Base-by-base conservation (phyloP, 345 rosid species). In the Acer negundo region DNA sequence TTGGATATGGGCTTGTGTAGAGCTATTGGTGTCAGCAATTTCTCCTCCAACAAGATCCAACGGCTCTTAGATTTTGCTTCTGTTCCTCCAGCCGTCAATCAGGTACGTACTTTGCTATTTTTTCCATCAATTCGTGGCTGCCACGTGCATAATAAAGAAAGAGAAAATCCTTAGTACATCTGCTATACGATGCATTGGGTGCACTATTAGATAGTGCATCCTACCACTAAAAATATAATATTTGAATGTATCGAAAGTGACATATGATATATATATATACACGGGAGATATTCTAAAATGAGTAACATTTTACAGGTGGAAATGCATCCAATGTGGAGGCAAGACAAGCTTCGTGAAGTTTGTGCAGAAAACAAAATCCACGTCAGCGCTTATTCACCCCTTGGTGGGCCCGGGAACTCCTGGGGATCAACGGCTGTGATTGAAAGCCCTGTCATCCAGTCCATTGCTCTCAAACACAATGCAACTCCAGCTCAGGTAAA, bases 261-360 rank as follows among this genome's bases (percentile, higher is more conserved):
- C 31, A 28, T 28, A n/a, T n/a, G n/a, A n/a, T n/a, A n/a, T n/a
- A n/a, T n/a, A n/a, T n/a, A n/a, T n/a, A n/a, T n/a, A n/a, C n/a
- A n/a, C n/a, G n/a, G n/a, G n/a, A n/a, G n/a, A n/a, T n/a, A n/a
- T n/a, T n/a, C n/a, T n/a, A 28, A 35, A 35, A 35, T 6, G 35
- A 1, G 46, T 42, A 10, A 47, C 13, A 20, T 4, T 13, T 72
- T 40, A 13, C 73, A 94, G 98, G 97, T 93, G 84, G 98, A 94
- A 82, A 94, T 93, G 98, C 98, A 94, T 83, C 97, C 97, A 10
- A 83, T 85, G 89, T 93, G 98, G 98, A 90, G 90, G 83, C 97
- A 93, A 86, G 80, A 79, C 69, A 90, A 84, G 84, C 90, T 94
- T 22, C 76, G 98, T 53, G 80, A 86, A 69, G 86, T 85, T 10